A percentile compares a stretch with the other conserved stretches of the same genome.
These are phyloP conservation scores for Penicillium taxi DNA, from an alignment of 495 filamentous ascomycete genomes.

Conservation along the genomic window DNA sequence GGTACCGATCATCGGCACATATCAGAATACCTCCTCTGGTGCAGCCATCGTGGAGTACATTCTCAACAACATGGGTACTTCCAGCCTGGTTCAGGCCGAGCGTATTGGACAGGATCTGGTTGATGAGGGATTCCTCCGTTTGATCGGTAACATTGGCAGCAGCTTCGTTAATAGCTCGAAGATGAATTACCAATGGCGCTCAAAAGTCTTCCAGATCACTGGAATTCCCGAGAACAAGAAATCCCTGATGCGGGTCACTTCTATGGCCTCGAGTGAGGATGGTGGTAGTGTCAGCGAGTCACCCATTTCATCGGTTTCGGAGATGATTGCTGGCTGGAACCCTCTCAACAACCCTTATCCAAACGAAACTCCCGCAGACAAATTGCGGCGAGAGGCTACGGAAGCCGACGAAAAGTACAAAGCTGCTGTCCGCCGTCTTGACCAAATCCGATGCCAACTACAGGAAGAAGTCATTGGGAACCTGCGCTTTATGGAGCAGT, in stretches of 20 bases:
- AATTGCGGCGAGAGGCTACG: conserved; percentile 75
- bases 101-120: conserved; percentile 90
- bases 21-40: conserved; percentile 83
- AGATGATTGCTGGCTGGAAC: conserved; percentile 87
- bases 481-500: conserved; percentile 93
- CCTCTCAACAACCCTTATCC: conserved; percentile 80
- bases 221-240: conserved; percentile 84
- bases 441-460: conserved; percentile 81
- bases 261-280: conserved; percentile 49
- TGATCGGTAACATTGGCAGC: conserved; percentile 90
- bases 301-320: conserved; percentile 69
- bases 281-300: conserved; percentile 62
- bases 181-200: conserved; percentile 95
- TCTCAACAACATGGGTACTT: conserved; percentile 76
- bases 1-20: conserved; percentile 90
- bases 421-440: conserved; percentile 69
- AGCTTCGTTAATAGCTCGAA: conserved; percentile 95
- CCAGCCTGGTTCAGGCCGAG: conserved; percentile 82
- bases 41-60: conserved; percentile 92
- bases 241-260: conserved; percentile 60
- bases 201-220: conserved; percentile 79
- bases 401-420: conserved; percentile 96
- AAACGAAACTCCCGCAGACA: conserved; percentile 83
- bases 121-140: conserved; percentile 71
- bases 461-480: conserved; percentile 92